A percentile compares a stretch with the other conserved stretches of the same genome.
These are phyloP conservation scores for Immersiporthe knoxdaviesiana DNA, from an alignment of 2,329 filamentous ascomycete genomes.

Conservation along the genomic window DNA sequence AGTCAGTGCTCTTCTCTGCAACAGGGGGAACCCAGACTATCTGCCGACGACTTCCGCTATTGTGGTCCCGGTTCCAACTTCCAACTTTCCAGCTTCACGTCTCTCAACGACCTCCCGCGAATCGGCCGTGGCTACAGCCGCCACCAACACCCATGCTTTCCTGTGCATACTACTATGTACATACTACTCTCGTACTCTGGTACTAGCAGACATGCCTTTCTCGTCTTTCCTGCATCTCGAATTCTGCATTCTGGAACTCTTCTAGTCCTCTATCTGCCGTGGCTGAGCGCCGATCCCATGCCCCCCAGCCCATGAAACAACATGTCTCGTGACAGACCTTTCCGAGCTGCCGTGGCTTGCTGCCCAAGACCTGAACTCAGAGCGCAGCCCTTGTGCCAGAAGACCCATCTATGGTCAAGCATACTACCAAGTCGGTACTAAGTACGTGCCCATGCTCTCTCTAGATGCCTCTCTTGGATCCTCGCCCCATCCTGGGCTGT, in stretches of 20 bases:
- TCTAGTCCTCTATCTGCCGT: neutral
- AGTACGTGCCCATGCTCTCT: neutral
- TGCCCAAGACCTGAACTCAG: neutral
- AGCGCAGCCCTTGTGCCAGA: neutral
- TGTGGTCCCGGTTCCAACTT: neutral
- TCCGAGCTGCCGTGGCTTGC: constrained; percentile 10
- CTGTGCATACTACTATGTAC: neutral
- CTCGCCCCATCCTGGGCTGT: neutral
- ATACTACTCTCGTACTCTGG: neutral
- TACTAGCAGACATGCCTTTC: neutral
- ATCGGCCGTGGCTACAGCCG: neutral
- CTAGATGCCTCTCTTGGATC: neutral
- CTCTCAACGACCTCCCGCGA: neutral
- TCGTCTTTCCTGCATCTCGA: neutral
- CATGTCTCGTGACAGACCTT: constrained; percentile 6
- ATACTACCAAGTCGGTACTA: too few relatives aligned
- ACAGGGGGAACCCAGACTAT: constrained; percentile 1
- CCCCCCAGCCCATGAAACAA: neutral
- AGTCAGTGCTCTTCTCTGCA: neutral
- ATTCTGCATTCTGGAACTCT: neutral
- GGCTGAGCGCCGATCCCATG: constrained; percentile 1
- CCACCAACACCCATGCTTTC: neutral
- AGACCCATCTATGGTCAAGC: neutral
- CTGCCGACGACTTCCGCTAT: constrained; percentile 6
- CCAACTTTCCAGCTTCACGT: constrained; percentile 4